These are phyloP conservation scores for Hymenochaete sp. DNA, from an alignment of 1,284 basidiomycete species.

Conservation along the genomic window DNA sequence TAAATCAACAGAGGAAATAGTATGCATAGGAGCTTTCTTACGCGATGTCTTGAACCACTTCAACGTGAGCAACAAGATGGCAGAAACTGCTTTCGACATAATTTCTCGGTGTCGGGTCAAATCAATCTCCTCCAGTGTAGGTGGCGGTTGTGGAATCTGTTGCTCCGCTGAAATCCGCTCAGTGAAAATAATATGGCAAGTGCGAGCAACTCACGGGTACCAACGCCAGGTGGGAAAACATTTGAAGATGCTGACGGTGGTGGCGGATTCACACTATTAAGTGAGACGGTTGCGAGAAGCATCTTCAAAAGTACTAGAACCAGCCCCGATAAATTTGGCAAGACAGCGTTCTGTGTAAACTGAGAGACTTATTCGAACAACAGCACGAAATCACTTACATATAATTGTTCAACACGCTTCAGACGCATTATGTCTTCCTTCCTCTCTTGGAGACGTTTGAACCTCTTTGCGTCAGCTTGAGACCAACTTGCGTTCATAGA, in stretches of 20 bases:
- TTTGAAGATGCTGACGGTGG: conserved; percentile 55
- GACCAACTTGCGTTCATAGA: conserved; percentile 35
- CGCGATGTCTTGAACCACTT: conserved; percentile 99
- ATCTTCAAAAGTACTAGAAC: conserved; percentile 87
- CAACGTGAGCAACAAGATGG: conserved; percentile 81
- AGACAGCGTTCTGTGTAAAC: conserved; percentile 51
- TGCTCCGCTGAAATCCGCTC: conserved; percentile 38
- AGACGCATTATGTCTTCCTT: conserved; percentile 76
- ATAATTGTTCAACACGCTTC: conserved; percentile 83
- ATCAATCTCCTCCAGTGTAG: conserved; percentile 90
- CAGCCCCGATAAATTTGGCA: conserved; percentile 79
- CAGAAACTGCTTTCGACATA: conserved; percentile 94
- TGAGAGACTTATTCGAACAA: background rate
- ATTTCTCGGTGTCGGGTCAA: conserved; percentile 95
- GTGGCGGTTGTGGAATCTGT: conserved; percentile 58
- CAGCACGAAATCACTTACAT: conserved; percentile 47
- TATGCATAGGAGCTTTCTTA: conserved; percentile 33
- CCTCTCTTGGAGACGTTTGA: conserved; percentile 42
- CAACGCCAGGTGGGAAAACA: conserved; percentile 59
- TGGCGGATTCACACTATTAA: conserved; percentile 47
- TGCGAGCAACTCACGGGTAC: conserved; percentile 45
- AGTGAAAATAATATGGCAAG: conserved; percentile 6
- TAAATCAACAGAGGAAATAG: conserved; percentile 9
- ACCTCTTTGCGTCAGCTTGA: conserved; percentile 48
- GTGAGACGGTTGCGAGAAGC: conserved; percentile 81